Percentiles rank a stretch among this genome's conserved stretches.
Evolutionary conservation across 345 rosid genomes (phyloP).

Genomic region (Rhizophora mangle): DNA sequence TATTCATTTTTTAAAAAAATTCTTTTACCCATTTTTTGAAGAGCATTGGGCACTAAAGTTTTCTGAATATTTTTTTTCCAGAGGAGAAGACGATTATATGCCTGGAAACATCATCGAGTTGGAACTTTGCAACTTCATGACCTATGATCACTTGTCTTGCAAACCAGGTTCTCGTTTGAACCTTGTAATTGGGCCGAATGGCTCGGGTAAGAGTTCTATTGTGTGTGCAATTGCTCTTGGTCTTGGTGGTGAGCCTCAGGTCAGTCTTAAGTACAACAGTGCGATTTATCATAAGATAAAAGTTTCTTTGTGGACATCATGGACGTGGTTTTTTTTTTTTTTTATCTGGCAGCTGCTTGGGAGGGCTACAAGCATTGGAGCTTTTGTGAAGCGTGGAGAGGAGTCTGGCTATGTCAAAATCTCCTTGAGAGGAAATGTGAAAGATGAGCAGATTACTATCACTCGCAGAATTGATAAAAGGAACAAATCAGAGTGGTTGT

Average conservation of each 20-base stretch:
- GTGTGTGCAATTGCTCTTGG: constrained; percentile 97
- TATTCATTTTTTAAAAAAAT: too few relatives aligned
- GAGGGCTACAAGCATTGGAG: constrained; percentile 77
- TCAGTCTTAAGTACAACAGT: constrained; percentile 27
- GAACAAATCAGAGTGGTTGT: constrained; percentile 91
- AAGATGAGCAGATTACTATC: constrained; percentile 50
- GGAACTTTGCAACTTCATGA: constrained; percentile 89
- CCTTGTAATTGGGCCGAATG: constrained; percentile 95
- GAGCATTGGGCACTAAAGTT: neutral
- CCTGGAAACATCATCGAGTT: constrained; percentile 83
- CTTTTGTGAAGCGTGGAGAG: constrained; percentile 93
- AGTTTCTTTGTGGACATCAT: constrained; percentile 1
- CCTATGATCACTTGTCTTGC: constrained; percentile 68
- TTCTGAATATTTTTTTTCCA: constrained; percentile 20
- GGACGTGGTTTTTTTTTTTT: constrained; percentile 5
- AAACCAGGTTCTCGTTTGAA: constrained; percentile 84
- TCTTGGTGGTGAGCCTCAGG: constrained; percentile 93
- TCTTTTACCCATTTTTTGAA: too few relatives aligned
- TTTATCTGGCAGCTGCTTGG: constrained; percentile 70
- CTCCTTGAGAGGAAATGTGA: constrained; percentile 58
- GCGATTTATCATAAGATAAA: constrained; percentile 5
- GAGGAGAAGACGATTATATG: constrained; percentile 87
- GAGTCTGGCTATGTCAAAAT: constrained; percentile 68
- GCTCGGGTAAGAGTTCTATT: constrained; percentile 93
- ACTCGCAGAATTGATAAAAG: constrained; percentile 71